phyloP scores from a whole-genome alignment of 805 yeast species.

The Isabelozyma gotoi region DNA sequence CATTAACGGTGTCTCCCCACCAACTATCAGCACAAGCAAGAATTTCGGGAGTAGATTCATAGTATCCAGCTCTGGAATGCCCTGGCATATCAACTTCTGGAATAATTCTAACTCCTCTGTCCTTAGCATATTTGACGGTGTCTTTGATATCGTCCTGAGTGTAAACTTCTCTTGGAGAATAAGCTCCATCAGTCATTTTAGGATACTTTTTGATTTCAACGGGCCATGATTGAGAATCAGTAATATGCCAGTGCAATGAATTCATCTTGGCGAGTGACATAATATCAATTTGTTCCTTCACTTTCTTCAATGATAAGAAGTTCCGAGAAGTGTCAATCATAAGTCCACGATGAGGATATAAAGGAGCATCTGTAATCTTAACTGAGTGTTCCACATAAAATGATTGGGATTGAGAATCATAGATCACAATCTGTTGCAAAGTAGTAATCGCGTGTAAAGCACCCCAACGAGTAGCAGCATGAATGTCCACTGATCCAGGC shows the following conservation, averaged over 20 bases:
- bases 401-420: slow-evolving; percentile 12
- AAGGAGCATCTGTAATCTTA: slow-evolving; percentile 32
- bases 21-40: slow-evolving; percentile 29
- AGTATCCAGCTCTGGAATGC: slow-evolving; percentile 42
- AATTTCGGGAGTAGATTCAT: slow-evolving; percentile 15
- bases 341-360: slow-evolving; percentile 37
- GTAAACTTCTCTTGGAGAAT: slow-evolving; percentile 28
- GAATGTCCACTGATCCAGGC: slow-evolving; percentile 15
- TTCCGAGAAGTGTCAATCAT: slow-evolving; percentile 41
- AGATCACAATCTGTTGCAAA: slow-evolving; percentile 36
- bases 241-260: slow-evolving; percentile 42
- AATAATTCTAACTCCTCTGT: slow-evolving; percentile 37
- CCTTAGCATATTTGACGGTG: slow-evolving; percentile 29
- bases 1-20: slow-evolving; percentile 31
- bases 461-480: slow-evolving; percentile 41
- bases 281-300: slow-evolving; percentile 35
- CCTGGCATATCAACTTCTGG: slow-evolving; percentile 46
- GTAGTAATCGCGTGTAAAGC: slow-evolving; percentile 40
- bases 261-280: slow-evolving; percentile 40
- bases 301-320: slow-evolving; percentile 21
- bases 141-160: slow-evolving; percentile 22
- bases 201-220: slow-evolving; percentile 30
- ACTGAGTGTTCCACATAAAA: slow-evolving; percentile 33
- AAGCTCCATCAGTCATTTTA: slow-evolving; percentile 38
- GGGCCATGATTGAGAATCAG: slow-evolving; percentile 44